Conservation (phyloP, 306 rosid species). For the Trifolium pratense region DNA sequence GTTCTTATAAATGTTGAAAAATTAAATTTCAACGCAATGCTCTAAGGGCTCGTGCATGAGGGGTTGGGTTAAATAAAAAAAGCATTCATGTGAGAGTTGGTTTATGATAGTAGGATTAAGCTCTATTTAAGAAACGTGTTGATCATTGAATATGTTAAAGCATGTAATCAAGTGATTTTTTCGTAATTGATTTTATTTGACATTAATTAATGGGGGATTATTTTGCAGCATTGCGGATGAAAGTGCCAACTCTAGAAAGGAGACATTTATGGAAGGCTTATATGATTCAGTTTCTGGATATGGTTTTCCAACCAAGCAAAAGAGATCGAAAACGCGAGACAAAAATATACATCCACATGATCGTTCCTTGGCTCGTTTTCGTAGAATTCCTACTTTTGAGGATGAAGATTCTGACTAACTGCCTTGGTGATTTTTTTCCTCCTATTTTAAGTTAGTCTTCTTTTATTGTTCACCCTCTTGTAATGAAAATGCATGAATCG, state of each 20-base stretch:
- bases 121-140: constrained; percentile 22
- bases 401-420: constrained; percentile 57
- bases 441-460: background rate
- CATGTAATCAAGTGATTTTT: constrained; percentile 26
- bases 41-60: background rate
- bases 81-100: constrained; percentile 15
- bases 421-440: constrained; percentile 23
- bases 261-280: constrained; percentile 76
- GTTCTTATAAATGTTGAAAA: background rate
- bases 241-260: constrained; percentile 55
- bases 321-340: constrained; percentile 60
- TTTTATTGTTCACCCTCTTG: constrained; percentile 15
- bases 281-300: constrained; percentile 70
- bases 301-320: constrained; percentile 66
- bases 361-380: constrained; percentile 71
- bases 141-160: constrained; percentile 23
- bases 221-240: constrained; percentile 63
- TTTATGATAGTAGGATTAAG: constrained; percentile 5
- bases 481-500: constrained; percentile 6
- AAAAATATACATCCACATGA: constrained; percentile 49
- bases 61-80: background rate
- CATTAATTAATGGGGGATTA: constrained; percentile 8
- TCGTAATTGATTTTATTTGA: background rate
- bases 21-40: constrained; percentile 6
- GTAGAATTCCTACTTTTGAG: constrained; percentile 64